Base-by-base conservation (phyloP, 768 basidiomycete species). In the Collybia sp. region DNA sequence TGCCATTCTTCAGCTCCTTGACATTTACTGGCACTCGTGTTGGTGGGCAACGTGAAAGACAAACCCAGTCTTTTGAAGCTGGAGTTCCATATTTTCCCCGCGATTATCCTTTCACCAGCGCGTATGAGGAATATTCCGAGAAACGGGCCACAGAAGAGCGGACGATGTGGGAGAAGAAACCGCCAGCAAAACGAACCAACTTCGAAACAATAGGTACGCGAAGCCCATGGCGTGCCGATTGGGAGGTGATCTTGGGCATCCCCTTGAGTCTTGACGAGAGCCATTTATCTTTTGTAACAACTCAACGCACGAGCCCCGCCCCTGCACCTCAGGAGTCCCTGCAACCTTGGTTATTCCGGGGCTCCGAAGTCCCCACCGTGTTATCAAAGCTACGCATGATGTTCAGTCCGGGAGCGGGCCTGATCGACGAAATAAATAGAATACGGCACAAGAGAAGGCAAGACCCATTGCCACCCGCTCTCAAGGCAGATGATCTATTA, bases 1-100 rank as follows among this genome's bases (percentile, higher is more conserved):
- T 93, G 85, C 75, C 93, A 1, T 92, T 98, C 66, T 81, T 89
- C 51, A 75, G 74, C 34, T 94, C 93, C 2, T 76, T 99, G 42
- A 74, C 76, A 2, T 83, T 81, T 61, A 93, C 93, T 0, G 86
- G 88, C 16, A 89, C 88, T 1, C 84, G 92, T 6, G 75, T 95
- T 13, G 88, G 77, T 5, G 95, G 94, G 2, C 85, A 93, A 56
- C 80, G 84, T 20, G 92, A 97, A 58, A 79, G 85, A 30, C 76
- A 77, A 53, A 83, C 82, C 4, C 92, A 95, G 54, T 71, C 79
- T 33, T 91, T 88, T 55, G 95, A 97, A 65, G 82, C 88, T 3
- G 88, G 88, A 5, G 65, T 67, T 0, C 58, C 77, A 2, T 80
- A 80, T 50, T 96, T 92, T 60, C 95, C 95, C 16, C 79, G 82